Base-by-base conservation (phyloP, 1,139 yeast species). In the Scheffersomyces quercinus region DNA sequence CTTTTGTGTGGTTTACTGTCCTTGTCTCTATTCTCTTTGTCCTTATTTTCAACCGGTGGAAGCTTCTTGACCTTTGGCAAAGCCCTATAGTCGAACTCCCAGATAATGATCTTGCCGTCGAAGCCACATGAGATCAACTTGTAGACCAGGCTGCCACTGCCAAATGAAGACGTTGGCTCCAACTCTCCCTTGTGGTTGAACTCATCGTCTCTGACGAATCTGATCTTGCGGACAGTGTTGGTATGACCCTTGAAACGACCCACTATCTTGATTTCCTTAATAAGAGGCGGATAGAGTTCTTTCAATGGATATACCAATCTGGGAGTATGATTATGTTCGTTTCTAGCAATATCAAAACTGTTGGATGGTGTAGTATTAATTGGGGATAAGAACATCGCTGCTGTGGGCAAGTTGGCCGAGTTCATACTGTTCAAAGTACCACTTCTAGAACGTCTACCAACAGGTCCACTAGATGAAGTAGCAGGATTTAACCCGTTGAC, bases 21-120 rank as follows among this genome's bases (percentile, higher is more conserved):
- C 29, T 35, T 12, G 13, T 36, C 26, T n/a, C 16, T n/a, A 33
- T 35, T 41, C 9, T 39, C 45, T 36, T 44, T 47, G 6, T 35
- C 41, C 28, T 41, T 45, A 20, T 6, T 20, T 9, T 47, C 39
- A 34, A 30, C 36, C 8, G 12, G 28, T n/a, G 41, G 41, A 15
- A 43, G 45, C n/a, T 36, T 44, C 36, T 77, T 78, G 10, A 75
- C 63, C 45, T 74, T 75, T 1, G 84, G 81, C 36, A 85, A 61
- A 10, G 83, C 77, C 53, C 78, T 73, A 35, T 86, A 85, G 41
- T 82, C 81, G 59, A 87, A 84, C 54, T 87, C 95, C 88, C 91
- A 87, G 28, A 85, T 66, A 30, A 83, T 63, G 7, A 86, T 64
- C 44, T 75, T 74, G 0, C 90, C 89, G 58, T 87, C 95, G 54